phyloP scores from a whole-genome alignment of 305 asterid genomes.

The Fraxinus velutina region DNA sequence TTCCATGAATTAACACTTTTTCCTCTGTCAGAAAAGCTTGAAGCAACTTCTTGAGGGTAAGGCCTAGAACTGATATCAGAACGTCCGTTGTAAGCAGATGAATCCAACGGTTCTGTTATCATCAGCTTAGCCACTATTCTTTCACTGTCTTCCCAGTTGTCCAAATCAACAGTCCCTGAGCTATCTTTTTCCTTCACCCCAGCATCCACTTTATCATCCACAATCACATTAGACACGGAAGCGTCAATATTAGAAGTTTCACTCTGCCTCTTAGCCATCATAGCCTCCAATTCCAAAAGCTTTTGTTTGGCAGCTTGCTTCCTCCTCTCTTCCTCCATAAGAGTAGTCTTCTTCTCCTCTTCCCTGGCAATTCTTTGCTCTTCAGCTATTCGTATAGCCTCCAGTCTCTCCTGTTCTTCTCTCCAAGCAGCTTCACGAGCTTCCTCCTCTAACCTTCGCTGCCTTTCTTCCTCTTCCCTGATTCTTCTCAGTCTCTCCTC shows the following conservation, averaged over 20 bases:
- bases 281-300: constrained; percentile 89
- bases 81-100: constrained; percentile 46
- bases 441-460: constrained; percentile 70
- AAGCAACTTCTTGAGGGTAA: constrained; percentile 52
- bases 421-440: constrained; percentile 93
- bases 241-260: constrained; percentile 41
- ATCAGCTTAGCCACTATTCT: constrained; percentile 67
- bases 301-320: constrained; percentile 85
- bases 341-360: constrained; percentile 69
- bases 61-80: constrained; percentile 57
- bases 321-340: constrained; percentile 91
- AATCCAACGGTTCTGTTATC: constrained; percentile 48
- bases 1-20: constrained; percentile 66
- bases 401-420: constrained; percentile 79
- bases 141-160: constrained; percentile 86
- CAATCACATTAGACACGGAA: constrained; percentile 28
- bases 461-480: constrained; percentile 79
- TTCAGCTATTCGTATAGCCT: constrained; percentile 70
- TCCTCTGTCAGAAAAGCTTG: constrained; percentile 52
- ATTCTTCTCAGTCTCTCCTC: constrained; percentile 76
- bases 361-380: constrained; percentile 78
- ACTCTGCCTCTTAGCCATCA: constrained; percentile 72
- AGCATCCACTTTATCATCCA: constrained; percentile 49
- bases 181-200: constrained; percentile 43
- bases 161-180: constrained; percentile 46